phyloP scores from a whole-genome alignment of 1,284 basidiomycete genomes.

The Ceratorhiza oryzae-sativae region DNA sequence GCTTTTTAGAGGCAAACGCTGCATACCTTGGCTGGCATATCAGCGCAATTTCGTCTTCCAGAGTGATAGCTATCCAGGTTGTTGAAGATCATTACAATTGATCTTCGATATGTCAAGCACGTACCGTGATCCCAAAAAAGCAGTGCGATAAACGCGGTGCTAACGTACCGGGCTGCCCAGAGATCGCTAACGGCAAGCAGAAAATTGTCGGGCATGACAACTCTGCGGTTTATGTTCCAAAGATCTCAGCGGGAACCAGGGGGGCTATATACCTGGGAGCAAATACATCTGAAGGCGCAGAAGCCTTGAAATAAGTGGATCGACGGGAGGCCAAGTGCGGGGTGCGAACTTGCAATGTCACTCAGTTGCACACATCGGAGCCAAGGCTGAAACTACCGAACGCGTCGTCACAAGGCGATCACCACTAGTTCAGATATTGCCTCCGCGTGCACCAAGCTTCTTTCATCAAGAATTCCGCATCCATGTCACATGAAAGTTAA shows the following conservation, averaged over 20 bases:
- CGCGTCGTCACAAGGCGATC: background rate
- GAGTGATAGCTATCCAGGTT: background rate
- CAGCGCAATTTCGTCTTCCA: conserved; percentile 7
- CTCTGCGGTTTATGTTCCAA: background rate
- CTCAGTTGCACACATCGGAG: background rate
- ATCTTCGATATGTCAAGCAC: background rate
- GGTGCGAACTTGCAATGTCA: no score
- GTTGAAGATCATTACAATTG: background rate
- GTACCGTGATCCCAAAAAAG: conserved; percentile 23
- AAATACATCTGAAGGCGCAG: background rate
- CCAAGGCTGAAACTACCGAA: background rate
- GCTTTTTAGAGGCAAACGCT: no score
- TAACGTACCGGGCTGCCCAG: background rate
- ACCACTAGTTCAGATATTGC: no score
- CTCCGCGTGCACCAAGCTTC: no score
- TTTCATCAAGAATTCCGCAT: no score
- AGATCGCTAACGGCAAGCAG: background rate
- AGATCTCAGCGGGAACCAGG: background rate
- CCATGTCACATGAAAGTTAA: no score
- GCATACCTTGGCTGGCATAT: conserved; percentile 30
- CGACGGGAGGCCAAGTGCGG: background rate
- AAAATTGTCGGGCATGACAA: background rate
- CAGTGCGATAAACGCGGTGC: background rate
- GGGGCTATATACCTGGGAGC: background rate
- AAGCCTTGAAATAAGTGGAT: background rate